These are phyloP conservation scores for Wickerhamiella allomyrinae DNA, from an alignment of 805 yeast genomes.

Conservation along the genomic window DNA sequence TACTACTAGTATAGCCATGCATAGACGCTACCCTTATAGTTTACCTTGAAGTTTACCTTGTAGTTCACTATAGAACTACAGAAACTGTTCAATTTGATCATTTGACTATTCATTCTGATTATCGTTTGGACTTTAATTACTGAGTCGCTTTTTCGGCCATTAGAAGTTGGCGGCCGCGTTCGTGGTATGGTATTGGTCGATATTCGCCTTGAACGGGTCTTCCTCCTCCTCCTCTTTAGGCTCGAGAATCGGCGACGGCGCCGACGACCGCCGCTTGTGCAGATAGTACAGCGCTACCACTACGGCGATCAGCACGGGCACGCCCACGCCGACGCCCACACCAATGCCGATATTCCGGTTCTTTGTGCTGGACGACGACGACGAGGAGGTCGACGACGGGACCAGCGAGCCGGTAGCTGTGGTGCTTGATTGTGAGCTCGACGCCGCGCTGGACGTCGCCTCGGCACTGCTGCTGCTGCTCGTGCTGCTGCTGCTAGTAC, in stretches of 20 bases:
- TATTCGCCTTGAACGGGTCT: constrained; percentile 25
- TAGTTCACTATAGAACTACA: too few relatives aligned
- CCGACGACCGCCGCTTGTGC: constrained; percentile 13
- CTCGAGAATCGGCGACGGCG: constrained; percentile 9
- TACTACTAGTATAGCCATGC: too few relatives aligned
- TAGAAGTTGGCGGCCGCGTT: constrained; percentile 26
- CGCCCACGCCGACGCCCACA: constrained; percentile 58
- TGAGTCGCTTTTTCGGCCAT: too few relatives aligned
- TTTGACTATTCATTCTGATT: too few relatives aligned
- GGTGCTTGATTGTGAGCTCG: neutral
- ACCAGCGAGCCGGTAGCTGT: constrained; percentile 1
- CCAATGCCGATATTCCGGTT: constrained; percentile 44
- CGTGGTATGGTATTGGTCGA: constrained; percentile 26
- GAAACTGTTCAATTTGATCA: too few relatives aligned
- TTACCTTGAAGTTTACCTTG: too few relatives aligned
- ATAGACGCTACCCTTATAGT: too few relatives aligned
- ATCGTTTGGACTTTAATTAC: neutral
- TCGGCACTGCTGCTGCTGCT: neutral
- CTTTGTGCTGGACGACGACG: constrained; percentile 4
- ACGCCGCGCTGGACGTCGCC: neutral
- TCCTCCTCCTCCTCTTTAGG: constrained; percentile 17
- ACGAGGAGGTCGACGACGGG: constrained; percentile 1
- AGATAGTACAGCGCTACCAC: constrained; percentile 12
- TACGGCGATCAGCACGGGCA: constrained; percentile 38
- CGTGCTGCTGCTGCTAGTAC: neutral